Base-by-base conservation (phyloP, 306 rosid species). In the Casuarina equisetifolia region DNA sequence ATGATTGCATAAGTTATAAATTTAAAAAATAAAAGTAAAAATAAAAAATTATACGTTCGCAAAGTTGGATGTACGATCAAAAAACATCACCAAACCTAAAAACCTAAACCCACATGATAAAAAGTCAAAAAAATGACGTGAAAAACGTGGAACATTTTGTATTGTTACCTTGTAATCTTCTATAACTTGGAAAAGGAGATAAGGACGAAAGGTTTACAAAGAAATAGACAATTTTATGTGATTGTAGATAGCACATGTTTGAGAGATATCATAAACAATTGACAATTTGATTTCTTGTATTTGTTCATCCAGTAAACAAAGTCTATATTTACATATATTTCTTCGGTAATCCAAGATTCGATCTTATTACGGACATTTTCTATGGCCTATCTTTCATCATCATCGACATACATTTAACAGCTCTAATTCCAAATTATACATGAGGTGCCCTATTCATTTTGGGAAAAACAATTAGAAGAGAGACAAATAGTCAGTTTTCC, bases 301-400 rank as follows among this genome's bases (percentile, higher is more conserved):
- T 6, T 42, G 32, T 20, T 40, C 52, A 17, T 15, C 9, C 67
- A 42, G 53, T 50, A 49, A 11, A 43, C 19, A 38, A 15, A 20
- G 6, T 62, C 5, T 54, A 48, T 64, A 20, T 52, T 49, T 45
- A 76, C 78, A 76, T 35, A 76, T 35, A 52, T 52, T 71, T 50
- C 61, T 36, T 44, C 10, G 44, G 32, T 12, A 16, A 38, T 8
- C 51, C 45, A 62, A n/a, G 38, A 25, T 63, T 54, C 20, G 15
- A 76, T 53, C 74, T 51, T 32, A 66, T 69, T 25, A 48, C 50
- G 53, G 44, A 69, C 69, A 66, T 40, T 36, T 32, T 66, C 71
- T 66, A 66, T 4, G 35, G 71, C 50, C 49, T 66, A 42, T n/a
- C 8, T 42, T 43, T 66, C 35, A 17, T 66, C 44, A 42, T 42